Percentiles rank a stretch among this genome's conserved stretches.
These are phyloP conservation scores for Fennellomyces sp. DNA, from an alignment of 371 early-diverging fungal species.

Conservation along the genomic window DNA sequence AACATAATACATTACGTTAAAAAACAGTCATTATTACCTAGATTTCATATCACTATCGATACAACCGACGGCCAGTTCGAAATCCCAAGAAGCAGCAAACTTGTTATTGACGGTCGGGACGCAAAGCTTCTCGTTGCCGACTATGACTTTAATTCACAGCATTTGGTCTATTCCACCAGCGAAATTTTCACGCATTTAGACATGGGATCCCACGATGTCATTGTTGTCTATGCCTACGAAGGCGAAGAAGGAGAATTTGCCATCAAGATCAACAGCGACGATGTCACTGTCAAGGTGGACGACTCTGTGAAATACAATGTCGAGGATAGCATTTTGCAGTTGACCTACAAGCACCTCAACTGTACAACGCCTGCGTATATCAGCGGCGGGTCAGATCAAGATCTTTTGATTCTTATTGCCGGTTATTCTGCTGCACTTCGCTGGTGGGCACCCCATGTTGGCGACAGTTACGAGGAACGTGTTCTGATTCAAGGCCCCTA, in stretches of 20 bases:
- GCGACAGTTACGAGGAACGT: background rate
- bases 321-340: constrained; percentile 6
- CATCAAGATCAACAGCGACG: constrained; percentile 10
- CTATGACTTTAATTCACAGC: constrained; percentile 23
- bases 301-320: background rate
- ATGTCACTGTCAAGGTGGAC: background rate
- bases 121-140: constrained; percentile 23
- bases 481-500: constrained; percentile 24
- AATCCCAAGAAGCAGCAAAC: constrained; percentile 10
- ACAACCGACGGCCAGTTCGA: constrained; percentile 11
- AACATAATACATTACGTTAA: background rate
- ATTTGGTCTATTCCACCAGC: constrained; percentile 25
- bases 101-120: constrained; percentile 22
- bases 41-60: constrained; percentile 15
- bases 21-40: background rate
- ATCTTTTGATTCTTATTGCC: constrained; percentile 16
- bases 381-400: background rate
- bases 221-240: constrained; percentile 20
- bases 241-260: constrained; percentile 24
- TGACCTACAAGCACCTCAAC: constrained; percentile 22
- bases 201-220: constrained; percentile 15
- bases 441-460: constrained; percentile 21
- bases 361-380: constrained; percentile 13
- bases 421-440: constrained; percentile 15
- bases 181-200: constrained; percentile 22